Base-by-base conservation (phyloP, 1,284 basidiomycete genomes). In the Trichosporon sp. region DNA sequence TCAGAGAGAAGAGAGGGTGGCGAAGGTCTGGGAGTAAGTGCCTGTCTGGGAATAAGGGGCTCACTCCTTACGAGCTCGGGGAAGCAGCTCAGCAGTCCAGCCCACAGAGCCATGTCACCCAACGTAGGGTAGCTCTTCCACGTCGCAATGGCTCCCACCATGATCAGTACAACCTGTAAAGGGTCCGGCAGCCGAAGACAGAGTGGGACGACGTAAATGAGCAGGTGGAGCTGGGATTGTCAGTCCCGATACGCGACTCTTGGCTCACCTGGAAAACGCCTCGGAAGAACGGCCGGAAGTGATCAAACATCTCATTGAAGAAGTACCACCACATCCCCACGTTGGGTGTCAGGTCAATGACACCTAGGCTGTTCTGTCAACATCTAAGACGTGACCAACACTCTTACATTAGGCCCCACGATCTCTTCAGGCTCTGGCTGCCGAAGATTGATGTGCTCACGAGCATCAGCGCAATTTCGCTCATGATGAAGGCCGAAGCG, bases 261-360 rank as follows among this genome's bases (percentile, higher is more conserved):
- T 3, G n/a, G 82, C 89, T 58, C 76, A 93, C 92, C 53, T 92
- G 93, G 82, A 98, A 98, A n/a, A 92, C 92, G 85, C 95, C 91
- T 21, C 97, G 85, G 86, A 98, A 99, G 84, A 98, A 98, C 2
- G 90, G 88, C 34, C 95, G 87, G 85, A 98, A 99, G 82, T 99
- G 92, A 78, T 98, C 95, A 76, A 99, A 99, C 91, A 98, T 98
- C 81, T 99, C 95, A 13, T 95, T 98, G 84, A 98, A 98, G 84
- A 98, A 98, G 84, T 99, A 99, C 97, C 97, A 99, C 90, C 93
- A 95, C 44, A 98, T 84, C 2, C 96, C 96, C 8, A 93, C 89
- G 76, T 96, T 98, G 0, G 97, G 97, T 5, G 93, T 93, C 67
- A 98, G 83, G 79, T 96, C 94, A 3, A 91, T 90, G 7, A 95